Conservation (phyloP, 192 early-diverging fungal species). For the Coemansia furcata region DNA sequence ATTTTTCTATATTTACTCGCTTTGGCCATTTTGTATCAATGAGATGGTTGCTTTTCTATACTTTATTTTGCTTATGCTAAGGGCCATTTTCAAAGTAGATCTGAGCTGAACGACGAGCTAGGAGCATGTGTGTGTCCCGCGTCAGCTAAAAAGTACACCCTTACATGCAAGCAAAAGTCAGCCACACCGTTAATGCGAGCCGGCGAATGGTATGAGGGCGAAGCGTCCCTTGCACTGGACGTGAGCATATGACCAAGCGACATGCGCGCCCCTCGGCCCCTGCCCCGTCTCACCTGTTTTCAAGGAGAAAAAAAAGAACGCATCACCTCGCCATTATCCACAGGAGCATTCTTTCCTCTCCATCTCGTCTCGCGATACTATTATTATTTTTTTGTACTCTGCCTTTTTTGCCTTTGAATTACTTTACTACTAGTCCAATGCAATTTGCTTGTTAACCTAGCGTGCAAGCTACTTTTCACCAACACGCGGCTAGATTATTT, state of each 20-base stretch:
- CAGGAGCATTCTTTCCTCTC: not conserved
- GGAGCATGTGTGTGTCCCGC: not conserved
- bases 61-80: not conserved
- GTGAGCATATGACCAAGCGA: not conserved
- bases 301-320: not conserved
- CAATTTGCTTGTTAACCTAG: slow-evolving; percentile 4
- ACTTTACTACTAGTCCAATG: slow-evolving; percentile 6
- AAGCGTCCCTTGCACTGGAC: not conserved
- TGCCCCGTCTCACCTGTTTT: not conserved
- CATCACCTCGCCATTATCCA: not conserved
- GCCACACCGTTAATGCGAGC: not conserved
- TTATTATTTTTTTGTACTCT: slow-evolving; percentile 1
- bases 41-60: not conserved
- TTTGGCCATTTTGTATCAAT: not conserved
- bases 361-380: not conserved
- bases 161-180: not conserved
- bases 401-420: slow-evolving; percentile 9
- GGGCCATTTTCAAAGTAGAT: not conserved
- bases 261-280: not conserved
- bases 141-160: too few species aligned
- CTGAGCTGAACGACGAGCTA: not conserved
- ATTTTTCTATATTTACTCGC: slow-evolving; percentile 1
- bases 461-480: not conserved
- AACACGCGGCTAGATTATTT: not conserved
- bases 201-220: not conserved